These are phyloP conservation scores for Ensete ventricosum DNA, from an alignment of 176 grass and related monocot genomes.

Conservation along the genomic window DNA sequence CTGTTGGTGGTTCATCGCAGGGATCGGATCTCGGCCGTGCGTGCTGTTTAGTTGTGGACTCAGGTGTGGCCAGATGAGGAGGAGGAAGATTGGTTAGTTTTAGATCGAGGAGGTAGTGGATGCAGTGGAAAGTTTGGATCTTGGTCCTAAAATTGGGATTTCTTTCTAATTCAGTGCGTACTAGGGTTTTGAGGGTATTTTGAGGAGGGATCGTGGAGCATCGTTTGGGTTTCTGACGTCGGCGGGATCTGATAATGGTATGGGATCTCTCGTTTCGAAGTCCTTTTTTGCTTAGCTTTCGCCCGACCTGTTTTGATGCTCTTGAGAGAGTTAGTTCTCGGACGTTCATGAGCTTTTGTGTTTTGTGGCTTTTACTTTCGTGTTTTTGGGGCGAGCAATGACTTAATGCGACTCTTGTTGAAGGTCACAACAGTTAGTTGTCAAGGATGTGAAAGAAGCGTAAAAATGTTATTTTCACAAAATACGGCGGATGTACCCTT, in stretches of 20 bases:
- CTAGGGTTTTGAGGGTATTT: neutral
- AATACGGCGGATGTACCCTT: neutral
- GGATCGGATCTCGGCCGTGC: neutral
- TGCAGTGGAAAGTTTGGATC: neutral
- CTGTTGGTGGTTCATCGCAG: neutral
- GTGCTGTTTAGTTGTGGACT: neutral
- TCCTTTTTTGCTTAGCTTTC: neutral
- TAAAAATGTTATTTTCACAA: neutral
- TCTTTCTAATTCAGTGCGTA: neutral
- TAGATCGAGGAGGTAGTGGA: neutral
- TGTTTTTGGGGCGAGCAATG: neutral
- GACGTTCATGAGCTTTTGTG: neutral
- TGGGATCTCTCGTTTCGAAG: neutral
- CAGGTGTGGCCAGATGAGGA: neutral
- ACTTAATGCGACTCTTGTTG: neutral
- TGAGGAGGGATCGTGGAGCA: neutral
- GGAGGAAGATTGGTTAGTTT: neutral
- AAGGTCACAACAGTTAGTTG: no score
- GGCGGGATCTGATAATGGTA: neutral
- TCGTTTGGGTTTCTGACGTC: neutral
- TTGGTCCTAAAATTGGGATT: neutral
- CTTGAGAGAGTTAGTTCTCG: neutral
- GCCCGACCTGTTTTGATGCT: neutral
- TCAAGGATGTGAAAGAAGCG: neutral
- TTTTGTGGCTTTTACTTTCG: neutral